Evolutionary conservation across 2,329 filamentous ascomycete genomes (phyloP), one percentile per base, ranked within the genome.

Genomic region (Pseudogymnoascus sp.): DNA sequence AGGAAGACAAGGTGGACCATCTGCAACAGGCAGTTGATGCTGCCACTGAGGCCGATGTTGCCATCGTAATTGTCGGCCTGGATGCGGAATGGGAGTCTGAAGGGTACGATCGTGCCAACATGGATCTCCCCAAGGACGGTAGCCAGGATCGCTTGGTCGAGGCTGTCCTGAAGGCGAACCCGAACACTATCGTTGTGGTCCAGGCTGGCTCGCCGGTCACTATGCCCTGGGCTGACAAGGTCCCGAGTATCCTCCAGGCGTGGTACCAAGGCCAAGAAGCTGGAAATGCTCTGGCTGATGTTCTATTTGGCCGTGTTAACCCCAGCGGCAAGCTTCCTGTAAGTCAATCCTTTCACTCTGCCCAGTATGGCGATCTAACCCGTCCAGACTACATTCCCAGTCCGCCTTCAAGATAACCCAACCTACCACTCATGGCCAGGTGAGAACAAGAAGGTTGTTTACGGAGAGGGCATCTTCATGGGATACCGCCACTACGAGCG

Each of bases 51-150:
- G 84, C 85, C 0, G 87, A 90, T 68, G 84, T 88, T 12, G 87
- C 87, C 2, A 76, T 91, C 5, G 79, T 91, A 1, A 80, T 90
- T 58, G 82, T 89, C 8, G 88, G 88, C 1, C 78, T 90, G 0
- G 87, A 90, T 70, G 83, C 83, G 5, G 88, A 91, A 71, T 91
- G 87, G 87, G 88, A 91, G 70, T 89, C 86, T 1, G 88, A 90
- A 72, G 87, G 87, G 1, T 88, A 88, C 64, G 87, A 90, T 70
- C 81, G 87, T 55, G 76, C 79, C 62, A 82, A 78, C 62, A 84
- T 86, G 81, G 82, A 84, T 65, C 75, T 87, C 4, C 84, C 84
- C 36, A 76, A 75, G 28, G 75, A 81, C 64, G 82, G 77, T 49
- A 82, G 76, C 71, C 83, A 86, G 68, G 86, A 90, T 69, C 80